Evolutionary conservation across 441 rosid species (phyloP).

Genomic region (Metrosideros polymorpha): DNA sequence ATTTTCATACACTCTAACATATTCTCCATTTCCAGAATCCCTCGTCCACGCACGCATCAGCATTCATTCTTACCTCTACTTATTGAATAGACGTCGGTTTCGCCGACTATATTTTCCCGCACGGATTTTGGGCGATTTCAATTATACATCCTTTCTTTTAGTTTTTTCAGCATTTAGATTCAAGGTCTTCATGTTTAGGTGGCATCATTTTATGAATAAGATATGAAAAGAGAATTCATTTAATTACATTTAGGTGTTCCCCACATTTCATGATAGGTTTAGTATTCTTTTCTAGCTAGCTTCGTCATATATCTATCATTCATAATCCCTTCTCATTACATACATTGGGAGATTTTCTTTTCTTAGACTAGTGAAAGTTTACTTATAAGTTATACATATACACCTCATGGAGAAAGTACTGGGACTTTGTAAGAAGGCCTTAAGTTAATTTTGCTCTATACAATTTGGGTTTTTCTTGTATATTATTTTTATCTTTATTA

Average conservation of each 20-base stretch:
- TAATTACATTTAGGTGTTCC: neutral
- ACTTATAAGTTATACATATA: too few relatives aligned
- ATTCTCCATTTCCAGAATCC: too few relatives aligned
- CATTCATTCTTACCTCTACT: too few relatives aligned
- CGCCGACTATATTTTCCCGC: too few relatives aligned
- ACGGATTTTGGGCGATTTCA: too few relatives aligned
- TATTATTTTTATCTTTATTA: neutral
- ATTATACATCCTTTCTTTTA: too few relatives aligned
- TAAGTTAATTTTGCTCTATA: neutral
- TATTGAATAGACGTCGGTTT: too few relatives aligned
- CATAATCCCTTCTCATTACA: neutral
- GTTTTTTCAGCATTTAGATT: too few relatives aligned
- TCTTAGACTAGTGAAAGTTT: neutral
- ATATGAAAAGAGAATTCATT: neutral
- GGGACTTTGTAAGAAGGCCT: neutral
- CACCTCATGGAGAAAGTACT: neutral
- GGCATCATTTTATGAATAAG: neutral
- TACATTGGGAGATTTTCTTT: neutral
- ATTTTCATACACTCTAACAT: too few relatives aligned
- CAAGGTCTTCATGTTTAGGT: too few relatives aligned
- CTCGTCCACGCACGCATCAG: too few relatives aligned
- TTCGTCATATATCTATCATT: neutral
- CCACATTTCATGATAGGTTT: neutral
- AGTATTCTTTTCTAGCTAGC: neutral
- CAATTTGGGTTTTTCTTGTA: neutral